These are phyloP conservation scores for Halophytophthora batemanensis DNA, from an alignment of 352 stramenopile species.

Conservation along the genomic window DNA sequence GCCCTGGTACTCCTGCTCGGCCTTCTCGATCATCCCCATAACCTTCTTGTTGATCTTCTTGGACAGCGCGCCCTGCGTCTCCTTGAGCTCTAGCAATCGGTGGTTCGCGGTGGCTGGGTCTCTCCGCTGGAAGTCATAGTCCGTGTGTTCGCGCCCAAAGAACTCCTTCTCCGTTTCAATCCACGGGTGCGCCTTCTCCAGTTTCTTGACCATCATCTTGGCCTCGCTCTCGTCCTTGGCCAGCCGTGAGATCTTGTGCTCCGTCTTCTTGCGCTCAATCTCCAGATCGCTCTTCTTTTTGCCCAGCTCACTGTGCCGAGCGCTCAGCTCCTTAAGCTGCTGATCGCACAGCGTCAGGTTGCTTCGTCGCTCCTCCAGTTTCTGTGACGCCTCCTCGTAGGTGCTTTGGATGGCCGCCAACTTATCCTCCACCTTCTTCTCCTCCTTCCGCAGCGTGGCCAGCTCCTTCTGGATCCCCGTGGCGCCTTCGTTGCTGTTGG, in stretches of 20 bases:
- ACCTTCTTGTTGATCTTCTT: slow-evolving; percentile 99
- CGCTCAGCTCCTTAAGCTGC: slow-evolving; percentile 88
- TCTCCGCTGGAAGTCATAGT: slow-evolving; percentile 96
- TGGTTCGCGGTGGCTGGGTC: slow-evolving; percentile 85
- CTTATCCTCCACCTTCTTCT: slow-evolving; percentile 70
- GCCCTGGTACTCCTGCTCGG: slow-evolving; percentile 98
- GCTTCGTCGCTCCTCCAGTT: slow-evolving; percentile 66
- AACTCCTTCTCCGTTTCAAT: slow-evolving; percentile 97
- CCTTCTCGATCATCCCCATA: slow-evolving; percentile 99
- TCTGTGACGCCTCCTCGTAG: slow-evolving; percentile 53
- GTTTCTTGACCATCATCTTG: slow-evolving; percentile 85
- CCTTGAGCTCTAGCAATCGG: slow-evolving; percentile 90
- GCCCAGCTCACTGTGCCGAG: slow-evolving; percentile 71
- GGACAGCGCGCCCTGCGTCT: slow-evolving; percentile 90
- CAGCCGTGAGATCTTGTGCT: slow-evolving; percentile 91
- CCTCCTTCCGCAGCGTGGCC: slow-evolving; percentile 51
- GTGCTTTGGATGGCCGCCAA: slow-evolving; percentile 60
- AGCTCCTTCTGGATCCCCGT: slow-evolving; percentile 59
- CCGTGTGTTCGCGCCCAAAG: slow-evolving; percentile 95
- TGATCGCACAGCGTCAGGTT: slow-evolving; percentile 86
- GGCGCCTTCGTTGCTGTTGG: slow-evolving; percentile 52
- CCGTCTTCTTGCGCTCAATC: slow-evolving; percentile 95
- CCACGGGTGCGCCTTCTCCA: slow-evolving; percentile 95
- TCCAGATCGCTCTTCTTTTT: slow-evolving; percentile 88
- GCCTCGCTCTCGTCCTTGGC: slow-evolving; percentile 92